Percentiles rank a stretch among this genome's conserved stretches.
Conservation (phyloP, 805 yeast species). For the Suhomyces sp. region DNA sequence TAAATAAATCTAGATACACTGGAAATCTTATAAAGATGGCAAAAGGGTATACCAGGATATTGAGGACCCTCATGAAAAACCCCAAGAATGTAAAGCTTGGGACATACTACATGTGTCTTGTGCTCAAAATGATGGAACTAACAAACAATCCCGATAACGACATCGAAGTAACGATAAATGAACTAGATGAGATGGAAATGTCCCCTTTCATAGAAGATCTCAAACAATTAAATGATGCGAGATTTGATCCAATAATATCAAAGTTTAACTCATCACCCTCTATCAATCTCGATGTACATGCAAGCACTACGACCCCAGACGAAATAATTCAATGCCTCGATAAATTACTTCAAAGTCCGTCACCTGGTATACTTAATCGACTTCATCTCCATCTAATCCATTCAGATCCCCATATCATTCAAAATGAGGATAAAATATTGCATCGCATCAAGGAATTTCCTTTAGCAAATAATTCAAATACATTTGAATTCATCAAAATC, state of each 20-base stretch:
- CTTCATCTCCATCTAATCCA: background rate
- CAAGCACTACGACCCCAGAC: too few relatives aligned
- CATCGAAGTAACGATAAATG: background rate
- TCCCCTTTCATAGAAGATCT: slow-evolving; percentile 6
- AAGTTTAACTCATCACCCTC: too few relatives aligned
- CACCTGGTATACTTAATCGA: background rate
- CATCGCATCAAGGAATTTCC: slow-evolving; percentile 3
- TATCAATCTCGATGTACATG: too few relatives aligned
- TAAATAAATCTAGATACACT: slow-evolving; percentile 15
- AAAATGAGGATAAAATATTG: slow-evolving; percentile 5
- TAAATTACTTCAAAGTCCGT: background rate
- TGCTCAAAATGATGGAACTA: slow-evolving; percentile 6
- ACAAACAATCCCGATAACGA: slow-evolving; percentile 2
- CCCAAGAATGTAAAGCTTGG: background rate
- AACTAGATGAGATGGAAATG: background rate
- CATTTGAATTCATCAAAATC: slow-evolving; percentile 5
- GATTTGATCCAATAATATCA: background rate
- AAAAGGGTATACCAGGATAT: slow-evolving; percentile 25
- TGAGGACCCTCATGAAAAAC: slow-evolving; percentile 12
- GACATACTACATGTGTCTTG: slow-evolving; percentile 6
- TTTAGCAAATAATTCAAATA: slow-evolving; percentile 1
- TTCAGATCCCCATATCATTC: slow-evolving; percentile 2
- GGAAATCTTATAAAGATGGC: slow-evolving; percentile 25
- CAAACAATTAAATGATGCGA: slow-evolving; percentile 2
- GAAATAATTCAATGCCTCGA: too few relatives aligned